These are phyloP conservation scores for Corylus avellana DNA, from an alignment of 306 rosid genomes.

Conservation along the genomic window DNA sequence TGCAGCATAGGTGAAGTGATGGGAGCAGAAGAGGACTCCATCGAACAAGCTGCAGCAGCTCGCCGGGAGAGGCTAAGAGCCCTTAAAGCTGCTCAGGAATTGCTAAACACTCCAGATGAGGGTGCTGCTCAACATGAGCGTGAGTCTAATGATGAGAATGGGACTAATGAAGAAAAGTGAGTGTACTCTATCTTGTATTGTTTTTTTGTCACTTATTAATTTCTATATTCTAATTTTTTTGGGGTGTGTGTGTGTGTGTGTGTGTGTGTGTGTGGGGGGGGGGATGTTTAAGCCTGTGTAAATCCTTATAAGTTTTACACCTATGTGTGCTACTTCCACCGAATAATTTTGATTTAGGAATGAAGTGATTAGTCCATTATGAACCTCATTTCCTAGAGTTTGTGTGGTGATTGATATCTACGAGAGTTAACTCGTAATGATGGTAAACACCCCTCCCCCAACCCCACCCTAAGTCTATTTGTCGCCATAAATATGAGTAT, in stretches of 20 bases:
- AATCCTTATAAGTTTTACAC: not conserved
- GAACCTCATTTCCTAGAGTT: not conserved
- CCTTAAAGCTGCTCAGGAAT: slow-evolving; percentile 73
- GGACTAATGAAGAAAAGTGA: slow-evolving; percentile 42
- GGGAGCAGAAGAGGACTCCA: slow-evolving; percentile 62
- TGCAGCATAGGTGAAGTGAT: slow-evolving; percentile 24
- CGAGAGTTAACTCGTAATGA: not conserved
- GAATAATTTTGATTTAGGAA: not conserved
- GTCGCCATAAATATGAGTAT: not conserved
- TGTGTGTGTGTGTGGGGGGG: too few relatives aligned
- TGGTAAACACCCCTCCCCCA: not conserved
- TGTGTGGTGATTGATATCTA: not conserved
- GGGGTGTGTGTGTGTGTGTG: too few relatives aligned
- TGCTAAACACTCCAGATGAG: slow-evolving; percentile 59
- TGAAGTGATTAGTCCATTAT: not conserved
- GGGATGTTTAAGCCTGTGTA: not conserved
- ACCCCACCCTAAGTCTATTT: not conserved
- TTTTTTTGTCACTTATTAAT: not conserved
- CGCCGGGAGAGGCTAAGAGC: slow-evolving; percentile 82
- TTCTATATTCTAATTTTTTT: not conserved
- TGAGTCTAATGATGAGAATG: slow-evolving; percentile 26
- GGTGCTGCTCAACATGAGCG: slow-evolving; percentile 32
- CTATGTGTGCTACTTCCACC: not conserved
- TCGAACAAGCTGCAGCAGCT: slow-evolving; percentile 65
- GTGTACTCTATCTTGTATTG: slow-evolving; percentile 1